These are phyloP conservation scores for Komagataea norvegica DNA, from an alignment of 1,139 yeast genomes.

Conservation along the genomic window DNA sequence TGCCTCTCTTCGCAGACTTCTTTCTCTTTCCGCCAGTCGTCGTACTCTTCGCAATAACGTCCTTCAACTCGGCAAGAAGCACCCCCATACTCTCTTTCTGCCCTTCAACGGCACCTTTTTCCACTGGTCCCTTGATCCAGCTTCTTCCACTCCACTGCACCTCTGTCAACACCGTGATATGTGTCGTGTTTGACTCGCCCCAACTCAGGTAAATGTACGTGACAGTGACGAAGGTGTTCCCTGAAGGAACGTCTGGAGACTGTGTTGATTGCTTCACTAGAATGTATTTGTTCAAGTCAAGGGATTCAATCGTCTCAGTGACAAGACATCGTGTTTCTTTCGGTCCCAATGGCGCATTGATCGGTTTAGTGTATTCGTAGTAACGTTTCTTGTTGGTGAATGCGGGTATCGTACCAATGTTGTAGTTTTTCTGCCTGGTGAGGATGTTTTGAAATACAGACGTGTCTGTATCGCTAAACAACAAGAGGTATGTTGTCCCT, in stretches of 20 bases:
- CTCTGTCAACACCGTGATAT: constrained; percentile 55
- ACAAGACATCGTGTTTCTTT: constrained; percentile 84
- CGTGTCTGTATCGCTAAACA: constrained; percentile 68
- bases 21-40: constrained; percentile 17
- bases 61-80: constrained; percentile 54
- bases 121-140: constrained; percentile 88
- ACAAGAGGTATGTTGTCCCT: constrained; percentile 64
- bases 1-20: constrained; percentile 25
- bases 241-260: constrained; percentile 96
- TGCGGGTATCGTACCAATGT: constrained; percentile 55
- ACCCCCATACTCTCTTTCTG: constrained; percentile 68
- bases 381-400: constrained; percentile 46
- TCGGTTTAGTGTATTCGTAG: constrained; percentile 74
- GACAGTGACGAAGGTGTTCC: constrained; percentile 70
- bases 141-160: constrained; percentile 93
- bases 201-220: constrained; percentile 69
- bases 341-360: constrained; percentile 85
- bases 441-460: constrained; percentile 50
- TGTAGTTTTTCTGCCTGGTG: constrained; percentile 67
- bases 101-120: constrained; percentile 88
- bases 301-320: constrained; percentile 63
- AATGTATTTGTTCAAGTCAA: constrained; percentile 53
- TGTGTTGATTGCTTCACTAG: constrained; percentile 62
- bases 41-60: constrained; percentile 30
- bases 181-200: constrained; percentile 70